Percentiles rank a stretch among this genome's conserved stretches.
These are phyloP conservation scores for Ceratocystis diversiconidia DNA, from an alignment of 2,329 filamentous ascomycete genomes.

Conservation along the genomic window DNA sequence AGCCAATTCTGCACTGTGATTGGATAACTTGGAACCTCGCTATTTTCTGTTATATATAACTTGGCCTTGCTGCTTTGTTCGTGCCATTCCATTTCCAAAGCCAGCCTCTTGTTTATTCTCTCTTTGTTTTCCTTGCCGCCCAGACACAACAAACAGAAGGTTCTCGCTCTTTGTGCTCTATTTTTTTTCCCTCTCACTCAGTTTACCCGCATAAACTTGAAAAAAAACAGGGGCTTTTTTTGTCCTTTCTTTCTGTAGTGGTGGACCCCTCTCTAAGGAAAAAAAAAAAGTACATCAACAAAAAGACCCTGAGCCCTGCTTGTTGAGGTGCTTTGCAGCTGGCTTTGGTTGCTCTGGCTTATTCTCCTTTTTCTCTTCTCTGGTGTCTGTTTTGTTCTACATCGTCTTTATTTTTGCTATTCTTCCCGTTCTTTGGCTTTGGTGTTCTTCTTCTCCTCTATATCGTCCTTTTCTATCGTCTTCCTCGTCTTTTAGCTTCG, in stretches of 20 bases:
- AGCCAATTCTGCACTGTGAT: neutral
- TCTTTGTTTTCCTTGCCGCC: neutral
- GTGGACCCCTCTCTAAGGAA: constrained; percentile 1
- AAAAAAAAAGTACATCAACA: constrained; percentile 3
- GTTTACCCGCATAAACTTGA: neutral
- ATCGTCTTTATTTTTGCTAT: constrained; percentile 3
- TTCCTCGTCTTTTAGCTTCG: neutral
- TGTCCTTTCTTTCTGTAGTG: neutral
- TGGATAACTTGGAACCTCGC: neutral
- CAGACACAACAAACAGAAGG: neutral
- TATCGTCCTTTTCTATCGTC: neutral
- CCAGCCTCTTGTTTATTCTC: constrained; percentile 4
- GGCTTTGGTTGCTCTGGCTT: neutral
- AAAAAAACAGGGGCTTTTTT: neutral
- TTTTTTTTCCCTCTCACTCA: neutral
- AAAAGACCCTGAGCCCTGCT: constrained; percentile 8
- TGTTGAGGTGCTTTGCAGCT: neutral
- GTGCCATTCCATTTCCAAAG: neutral
- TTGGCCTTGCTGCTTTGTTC: neutral
- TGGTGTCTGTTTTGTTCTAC: neutral
- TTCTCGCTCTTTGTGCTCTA: neutral
- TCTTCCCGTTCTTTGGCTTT: neutral
- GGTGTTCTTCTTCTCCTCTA: neutral
- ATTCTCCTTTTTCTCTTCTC: constrained; percentile 1
- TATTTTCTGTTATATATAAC: neutral